Conservation (phyloP, 768 basidiomycete genomes). For the Jaapia argillacea region DNA sequence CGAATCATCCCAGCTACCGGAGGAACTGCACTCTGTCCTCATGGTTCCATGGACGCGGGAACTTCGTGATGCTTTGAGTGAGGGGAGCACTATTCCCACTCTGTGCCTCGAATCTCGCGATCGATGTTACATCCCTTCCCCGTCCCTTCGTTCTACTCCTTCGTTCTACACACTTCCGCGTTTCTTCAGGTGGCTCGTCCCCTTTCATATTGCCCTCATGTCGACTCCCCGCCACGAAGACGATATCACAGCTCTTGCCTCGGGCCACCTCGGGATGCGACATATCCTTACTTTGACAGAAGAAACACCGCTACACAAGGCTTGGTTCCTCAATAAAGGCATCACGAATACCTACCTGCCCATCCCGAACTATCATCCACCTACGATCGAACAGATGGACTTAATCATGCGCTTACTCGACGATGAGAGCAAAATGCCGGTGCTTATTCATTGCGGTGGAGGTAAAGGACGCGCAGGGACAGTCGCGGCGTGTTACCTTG, state of each 20-base stretch:
- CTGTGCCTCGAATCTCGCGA: slow-evolving; percentile 32
- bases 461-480: slow-evolving; percentile 57
- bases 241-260: slow-evolving; percentile 38
- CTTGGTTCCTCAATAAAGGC: slow-evolving; percentile 34
- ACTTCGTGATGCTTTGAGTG: slow-evolving; percentile 24
- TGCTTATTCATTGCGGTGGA: slow-evolving; percentile 52
- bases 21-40: slow-evolving; percentile 20
- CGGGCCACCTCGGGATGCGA: slow-evolving; percentile 39
- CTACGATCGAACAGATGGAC: slow-evolving; percentile 54
- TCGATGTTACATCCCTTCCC: slow-evolving; percentile 26
- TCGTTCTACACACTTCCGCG: slow-evolving; percentile 35
- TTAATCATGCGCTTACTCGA: slow-evolving; percentile 36
- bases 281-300: slow-evolving; percentile 51
- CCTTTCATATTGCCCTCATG: slow-evolving; percentile 49
- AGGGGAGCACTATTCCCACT: slow-evolving; percentile 23
- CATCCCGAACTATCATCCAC: slow-evolving; percentile 40
- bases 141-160: neutral
- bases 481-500: slow-evolving; percentile 49
- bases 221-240: slow-evolving; percentile 42
- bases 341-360: slow-evolving; percentile 48
- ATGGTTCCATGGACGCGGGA: slow-evolving; percentile 30
- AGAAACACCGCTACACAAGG: slow-evolving; percentile 35
- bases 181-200: slow-evolving; percentile 56
- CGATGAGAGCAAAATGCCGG: slow-evolving; percentile 33
- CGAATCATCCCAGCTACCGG: slow-evolving; percentile 31